These are phyloP conservation scores for Abrus pulchellus DNA, from an alignment of 306 rosid genomes.

Conservation along the genomic window DNA sequence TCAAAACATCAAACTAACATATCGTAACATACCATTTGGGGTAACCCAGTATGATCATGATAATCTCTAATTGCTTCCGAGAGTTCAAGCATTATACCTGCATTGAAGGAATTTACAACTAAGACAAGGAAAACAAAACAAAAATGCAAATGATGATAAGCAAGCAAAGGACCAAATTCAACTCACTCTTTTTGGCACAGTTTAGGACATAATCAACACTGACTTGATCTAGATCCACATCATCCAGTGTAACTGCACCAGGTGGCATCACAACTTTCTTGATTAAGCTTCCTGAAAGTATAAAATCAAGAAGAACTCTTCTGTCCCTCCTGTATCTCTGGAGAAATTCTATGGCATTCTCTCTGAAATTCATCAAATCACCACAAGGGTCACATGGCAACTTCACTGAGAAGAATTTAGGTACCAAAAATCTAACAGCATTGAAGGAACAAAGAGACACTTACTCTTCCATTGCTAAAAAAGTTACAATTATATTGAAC, in stretches of 20 bases:
- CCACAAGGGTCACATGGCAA: slow-evolving; percentile 30
- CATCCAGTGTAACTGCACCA: slow-evolving; percentile 95
- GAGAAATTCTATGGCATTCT: slow-evolving; percentile 76
- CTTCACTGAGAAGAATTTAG: slow-evolving; percentile 3
- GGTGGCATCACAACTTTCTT: slow-evolving; percentile 99
- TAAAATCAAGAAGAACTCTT: slow-evolving; percentile 86
- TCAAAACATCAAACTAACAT: slow-evolving; percentile 26
- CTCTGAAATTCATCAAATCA: slow-evolving; percentile 59
- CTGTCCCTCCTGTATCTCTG: slow-evolving; percentile 92
- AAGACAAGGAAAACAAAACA: slow-evolving; percentile 33
- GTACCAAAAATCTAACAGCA: slow-evolving; percentile 35
- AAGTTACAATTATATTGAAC: slow-evolving; percentile 33
- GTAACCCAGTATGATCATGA: slow-evolving; percentile 88
- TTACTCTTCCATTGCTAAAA: slow-evolving; percentile 86
- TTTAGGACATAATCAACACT: slow-evolving; percentile 92
- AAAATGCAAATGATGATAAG: neutral
- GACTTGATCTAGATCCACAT: slow-evolving; percentile 98
- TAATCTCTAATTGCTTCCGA: slow-evolving; percentile 98
- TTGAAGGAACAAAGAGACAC: slow-evolving; percentile 42
- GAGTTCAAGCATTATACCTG: slow-evolving; percentile 93
- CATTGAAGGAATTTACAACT: slow-evolving; percentile 31
- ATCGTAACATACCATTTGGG: slow-evolving; percentile 76
- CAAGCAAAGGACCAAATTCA: neutral
- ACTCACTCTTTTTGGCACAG: slow-evolving; percentile 86
- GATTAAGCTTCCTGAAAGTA: slow-evolving; percentile 89